A percentile compares a stretch with the other conserved stretches of the same genome.
Evolutionary conservation across 148 eudicot genomes (phyloP).

Genomic region (Dysphania ambrosioides): DNA sequence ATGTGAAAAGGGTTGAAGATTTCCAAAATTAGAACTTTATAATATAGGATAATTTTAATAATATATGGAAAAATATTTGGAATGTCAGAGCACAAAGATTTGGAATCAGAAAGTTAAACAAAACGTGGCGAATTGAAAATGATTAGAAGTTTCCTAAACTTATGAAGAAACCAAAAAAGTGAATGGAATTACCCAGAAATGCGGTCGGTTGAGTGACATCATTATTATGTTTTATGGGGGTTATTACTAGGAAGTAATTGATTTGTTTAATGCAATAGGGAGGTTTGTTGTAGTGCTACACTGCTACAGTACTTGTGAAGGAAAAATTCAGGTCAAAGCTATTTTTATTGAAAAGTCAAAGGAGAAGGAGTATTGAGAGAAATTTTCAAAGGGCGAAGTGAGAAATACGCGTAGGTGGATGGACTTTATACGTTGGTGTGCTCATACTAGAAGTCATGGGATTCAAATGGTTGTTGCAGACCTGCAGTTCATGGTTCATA

Average conservation of each 20-base stretch:
- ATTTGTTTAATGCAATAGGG: too few relatives aligned
- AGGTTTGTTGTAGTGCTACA: too few relatives aligned
- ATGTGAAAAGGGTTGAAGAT: not conserved
- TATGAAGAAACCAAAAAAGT: too few relatives aligned
- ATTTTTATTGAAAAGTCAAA: not conserved
- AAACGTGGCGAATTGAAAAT: too few relatives aligned
- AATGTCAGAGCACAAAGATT: not conserved
- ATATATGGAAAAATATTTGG: not conserved
- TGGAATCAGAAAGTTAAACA: not conserved
- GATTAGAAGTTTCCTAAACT: not conserved
- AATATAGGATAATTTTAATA: too few relatives aligned
- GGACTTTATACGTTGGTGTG: not conserved
- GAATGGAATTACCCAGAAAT: conserved; percentile 20
- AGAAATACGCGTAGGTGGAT: not conserved
- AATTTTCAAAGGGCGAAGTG: not conserved
- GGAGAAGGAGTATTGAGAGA: not conserved
- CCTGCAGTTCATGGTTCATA: not conserved
- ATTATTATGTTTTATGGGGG: conserved; percentile 1
- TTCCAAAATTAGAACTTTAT: not conserved
- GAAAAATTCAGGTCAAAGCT: too few relatives aligned
- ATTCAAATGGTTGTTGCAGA: too few relatives aligned
- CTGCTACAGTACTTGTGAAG: too few relatives aligned
- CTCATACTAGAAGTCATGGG: not conserved
- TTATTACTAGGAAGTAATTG: too few relatives aligned
- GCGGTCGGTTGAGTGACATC: too few relatives aligned